Evolutionary conservation across 192 early-diverging fungal genomes (phyloP).

Genomic region (Coemansia sp.): DNA sequence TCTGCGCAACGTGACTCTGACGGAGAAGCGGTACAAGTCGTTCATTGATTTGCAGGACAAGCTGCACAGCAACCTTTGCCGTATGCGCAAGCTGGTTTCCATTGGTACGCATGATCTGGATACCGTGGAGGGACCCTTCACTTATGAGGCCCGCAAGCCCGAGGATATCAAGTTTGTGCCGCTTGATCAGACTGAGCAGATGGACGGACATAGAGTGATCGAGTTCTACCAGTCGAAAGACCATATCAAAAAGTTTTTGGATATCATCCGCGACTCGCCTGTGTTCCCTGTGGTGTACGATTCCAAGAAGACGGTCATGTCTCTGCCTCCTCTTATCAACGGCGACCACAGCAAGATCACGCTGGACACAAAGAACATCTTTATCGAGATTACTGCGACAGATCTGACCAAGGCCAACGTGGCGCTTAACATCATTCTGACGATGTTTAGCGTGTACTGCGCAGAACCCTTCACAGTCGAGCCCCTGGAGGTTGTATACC

Average conservation of each 20-base stretch:
- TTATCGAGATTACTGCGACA: constrained; percentile 98
- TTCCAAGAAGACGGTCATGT: constrained; percentile 76
- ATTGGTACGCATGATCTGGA: constrained; percentile 99
- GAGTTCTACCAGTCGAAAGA: constrained; percentile 83
- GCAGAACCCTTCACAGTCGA: constrained; percentile 90
- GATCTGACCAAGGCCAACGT: constrained; percentile 92
- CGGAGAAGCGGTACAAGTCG: constrained; percentile 77
- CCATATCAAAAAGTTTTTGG: constrained; percentile 84
- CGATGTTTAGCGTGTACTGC: constrained; percentile 97
- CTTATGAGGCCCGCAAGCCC: constrained; percentile 87
- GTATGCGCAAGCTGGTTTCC: constrained; percentile 89
- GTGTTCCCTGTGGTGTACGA: constrained; percentile 92
- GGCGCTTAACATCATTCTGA: constrained; percentile 88
- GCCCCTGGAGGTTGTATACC: constrained; percentile 84
- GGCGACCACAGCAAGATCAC: constrained; percentile 96
- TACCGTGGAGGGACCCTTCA: constrained; percentile 90
- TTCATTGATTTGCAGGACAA: constrained; percentile 99
- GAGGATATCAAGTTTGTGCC: constrained; percentile 92
- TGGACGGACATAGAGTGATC: constrained; percentile 89
- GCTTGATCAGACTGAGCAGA: constrained; percentile 81
- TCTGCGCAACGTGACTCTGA: constrained; percentile 82
- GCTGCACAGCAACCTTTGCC: constrained; percentile 95
- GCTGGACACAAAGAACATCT: constrained; percentile 89
- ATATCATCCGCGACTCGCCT: constrained; percentile 88
- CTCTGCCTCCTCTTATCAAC: constrained; percentile 99